Evolutionary conservation across 345 rosid genomes (phyloP).

Genomic region (Populus pruinosa): DNA sequence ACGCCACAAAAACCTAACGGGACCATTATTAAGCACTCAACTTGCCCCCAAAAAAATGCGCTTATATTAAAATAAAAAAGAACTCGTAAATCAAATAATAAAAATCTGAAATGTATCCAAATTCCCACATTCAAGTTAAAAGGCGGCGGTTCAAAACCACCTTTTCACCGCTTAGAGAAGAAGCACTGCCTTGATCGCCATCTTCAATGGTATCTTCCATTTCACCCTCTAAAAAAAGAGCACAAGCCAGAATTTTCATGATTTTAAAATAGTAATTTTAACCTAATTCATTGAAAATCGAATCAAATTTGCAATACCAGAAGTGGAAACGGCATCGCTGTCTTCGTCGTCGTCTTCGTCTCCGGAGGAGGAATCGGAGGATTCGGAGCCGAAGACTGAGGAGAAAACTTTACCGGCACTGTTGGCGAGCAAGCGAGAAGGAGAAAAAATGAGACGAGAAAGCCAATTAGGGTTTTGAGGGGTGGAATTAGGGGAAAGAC

Average conservation of each 20-base stretch:
- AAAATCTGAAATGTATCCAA: background rate
- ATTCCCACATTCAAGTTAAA: background rate
- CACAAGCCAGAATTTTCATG: background rate
- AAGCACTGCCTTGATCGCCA: constrained; percentile 20
- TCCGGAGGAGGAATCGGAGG: constrained; percentile 46
- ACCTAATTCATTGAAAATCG: background rate
- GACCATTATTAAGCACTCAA: background rate
- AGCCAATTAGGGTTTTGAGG: constrained; percentile 81
- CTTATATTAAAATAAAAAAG: background rate
- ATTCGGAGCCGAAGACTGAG: constrained; percentile 60
- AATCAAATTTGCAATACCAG: constrained; percentile 34
- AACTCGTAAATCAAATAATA: background rate
- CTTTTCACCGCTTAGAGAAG: constrained; percentile 39
- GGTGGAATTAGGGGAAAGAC: constrained; percentile 18
- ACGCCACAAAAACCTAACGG: background rate
- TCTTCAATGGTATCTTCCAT: constrained; percentile 25
- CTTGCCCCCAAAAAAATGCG: background rate
- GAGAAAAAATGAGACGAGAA: constrained; percentile 62
- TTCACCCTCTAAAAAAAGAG: constrained; percentile 42
- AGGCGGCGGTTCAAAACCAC: constrained; percentile 17
- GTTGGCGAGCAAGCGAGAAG: constrained; percentile 70
- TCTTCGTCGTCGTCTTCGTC: constrained; percentile 12
- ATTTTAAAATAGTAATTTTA: background rate
- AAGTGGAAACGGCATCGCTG: constrained; percentile 24
- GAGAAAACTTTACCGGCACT: constrained; percentile 69